Percentiles rank a stretch among this genome's conserved stretches.
These are phyloP conservation scores for Murraya paniculata DNA, from an alignment of 345 rosid species.

Conservation along the genomic window DNA sequence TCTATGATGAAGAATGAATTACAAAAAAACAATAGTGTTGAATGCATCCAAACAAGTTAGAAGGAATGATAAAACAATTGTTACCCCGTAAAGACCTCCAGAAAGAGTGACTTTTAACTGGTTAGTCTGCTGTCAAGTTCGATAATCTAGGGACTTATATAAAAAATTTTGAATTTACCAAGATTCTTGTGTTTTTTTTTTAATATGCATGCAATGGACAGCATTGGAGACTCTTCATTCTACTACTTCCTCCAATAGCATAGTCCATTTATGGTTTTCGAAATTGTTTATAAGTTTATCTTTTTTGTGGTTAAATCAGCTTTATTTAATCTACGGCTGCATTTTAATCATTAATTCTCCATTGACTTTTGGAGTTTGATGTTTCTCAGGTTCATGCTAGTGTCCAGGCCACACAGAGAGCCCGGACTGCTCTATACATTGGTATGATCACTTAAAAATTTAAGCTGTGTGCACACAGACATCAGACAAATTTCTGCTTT, in stretches of 20 bases:
- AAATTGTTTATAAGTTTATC: background rate
- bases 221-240: background rate
- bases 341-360: conserved; percentile 7
- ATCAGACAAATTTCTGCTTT: background rate
- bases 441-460: conserved; percentile 38
- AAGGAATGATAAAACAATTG: background rate
- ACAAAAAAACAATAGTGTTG: background rate
- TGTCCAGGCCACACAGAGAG: conserved; percentile 70
- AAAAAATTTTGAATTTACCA: background rate
- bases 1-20: background rate
- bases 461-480: background rate
- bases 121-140: background rate
- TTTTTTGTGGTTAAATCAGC: background rate
- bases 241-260: background rate
- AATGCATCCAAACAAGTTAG: background rate
- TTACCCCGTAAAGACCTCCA: background rate
- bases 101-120: background rate
- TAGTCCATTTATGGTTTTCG: background rate
- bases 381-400: conserved; percentile 75
- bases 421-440: conserved; percentile 84
- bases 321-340: background rate
- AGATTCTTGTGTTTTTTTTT: background rate
- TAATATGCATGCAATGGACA: background rate
- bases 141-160: background rate
- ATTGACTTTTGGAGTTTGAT: conserved; percentile 6